phyloP scores from a whole-genome alignment of 148 eudicot species.

The Tetragonia tetragonoides region DNA sequence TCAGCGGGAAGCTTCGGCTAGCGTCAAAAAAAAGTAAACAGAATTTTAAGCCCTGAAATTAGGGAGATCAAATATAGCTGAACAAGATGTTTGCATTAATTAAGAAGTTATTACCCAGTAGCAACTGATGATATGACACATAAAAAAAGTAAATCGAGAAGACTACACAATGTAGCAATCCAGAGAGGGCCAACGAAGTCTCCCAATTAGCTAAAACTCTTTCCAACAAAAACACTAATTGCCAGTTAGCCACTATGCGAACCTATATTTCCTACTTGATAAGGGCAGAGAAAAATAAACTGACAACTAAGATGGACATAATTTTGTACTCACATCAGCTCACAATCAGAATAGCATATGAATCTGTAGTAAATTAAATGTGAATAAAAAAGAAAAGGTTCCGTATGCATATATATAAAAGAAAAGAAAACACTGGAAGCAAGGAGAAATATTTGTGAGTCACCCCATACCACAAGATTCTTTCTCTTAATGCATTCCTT shows the following conservation, averaged over 20 bases:
- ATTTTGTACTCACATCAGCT: background rate
- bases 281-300: background rate
- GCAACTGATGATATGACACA: background rate
- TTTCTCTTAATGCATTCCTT: constrained; percentile 10
- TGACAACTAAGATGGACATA: no score
- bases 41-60: background rate
- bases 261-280: background rate
- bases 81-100: background rate
- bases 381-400: no score
- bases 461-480: constrained; percentile 13
- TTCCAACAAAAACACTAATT: no score
- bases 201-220: no score
- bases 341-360: background rate
- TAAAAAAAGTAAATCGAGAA: background rate
- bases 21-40: background rate
- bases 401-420: no score
- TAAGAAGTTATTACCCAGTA: background rate
- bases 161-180: background rate
- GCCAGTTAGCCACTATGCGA: no score
- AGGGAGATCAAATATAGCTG: background rate
- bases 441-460: background rate
- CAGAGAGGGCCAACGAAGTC: background rate
- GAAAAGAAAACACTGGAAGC: background rate
- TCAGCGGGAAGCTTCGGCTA: background rate
- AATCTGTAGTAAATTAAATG: no score